Evolutionary conservation across 1,284 basidiomycete genomes (phyloP), one percentile per base, ranked within the genome.

Genomic region (Xerocomus tenax): DNA sequence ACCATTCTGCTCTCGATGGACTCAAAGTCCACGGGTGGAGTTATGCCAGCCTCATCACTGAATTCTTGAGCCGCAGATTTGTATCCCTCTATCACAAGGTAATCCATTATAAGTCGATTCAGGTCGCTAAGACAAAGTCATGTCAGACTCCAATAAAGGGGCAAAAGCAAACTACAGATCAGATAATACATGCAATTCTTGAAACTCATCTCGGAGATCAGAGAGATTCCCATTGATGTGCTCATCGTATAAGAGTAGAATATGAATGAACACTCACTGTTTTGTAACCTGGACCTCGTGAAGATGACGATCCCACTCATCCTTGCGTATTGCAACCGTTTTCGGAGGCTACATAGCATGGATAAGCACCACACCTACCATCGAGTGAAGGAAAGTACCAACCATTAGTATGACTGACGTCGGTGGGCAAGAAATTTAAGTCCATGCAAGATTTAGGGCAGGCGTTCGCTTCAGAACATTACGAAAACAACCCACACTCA

Each of bases 31-130:
- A 93, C 82, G 4, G 79, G 77, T 0, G 86, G 78, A 5, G 76
- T 69, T 40, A 97, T 72, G 32, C 82, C 82, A 2, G 93, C 87
- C 67, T 98, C 95, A 47, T 81, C 78, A 54, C 90, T 86, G 65
- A 98, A 97, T 65, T 92, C 86, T 62, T 95, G 87, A 1, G 96
- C 95, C 1, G 96, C 93, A 19, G 90, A 84, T 64, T 94, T 93
- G 76, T 95, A 97, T 2, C 95, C 95, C 66, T 98, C 94, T 50
- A 96, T 92, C 55, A 98, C 88, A 52, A 98, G 84, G 68, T 97
- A 98, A 68, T 99, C 92, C 84, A 97, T 94, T 42, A 98, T 82
- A n/a, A 98, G 79, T 5, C 86, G 80, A 68, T 98, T 96, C 54
- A 98, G 73, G 67, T 98, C 94, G 69, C 95, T 77, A 61, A 55